phyloP scores from a whole-genome alignment of 208 protist species.

The Wallacemonas rigidus region DNA sequence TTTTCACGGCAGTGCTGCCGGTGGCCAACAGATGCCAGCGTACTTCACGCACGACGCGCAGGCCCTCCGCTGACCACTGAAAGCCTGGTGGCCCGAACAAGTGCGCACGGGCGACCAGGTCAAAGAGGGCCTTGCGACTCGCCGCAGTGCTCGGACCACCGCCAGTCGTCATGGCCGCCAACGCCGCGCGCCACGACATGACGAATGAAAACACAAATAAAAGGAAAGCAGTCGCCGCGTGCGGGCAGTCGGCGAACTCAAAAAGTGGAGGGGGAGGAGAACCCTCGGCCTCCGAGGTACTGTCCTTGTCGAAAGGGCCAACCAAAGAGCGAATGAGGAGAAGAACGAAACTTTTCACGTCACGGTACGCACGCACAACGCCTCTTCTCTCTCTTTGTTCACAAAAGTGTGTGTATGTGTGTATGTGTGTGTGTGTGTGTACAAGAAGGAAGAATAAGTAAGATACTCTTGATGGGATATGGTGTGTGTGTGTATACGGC shows the following conservation, averaged over 20 bases:
- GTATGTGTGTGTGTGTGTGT: neutral
- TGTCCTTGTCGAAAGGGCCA: too few species aligned
- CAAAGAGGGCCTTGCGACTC: slow-evolving; percentile 26
- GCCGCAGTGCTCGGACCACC: neutral
- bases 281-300: too few species aligned
- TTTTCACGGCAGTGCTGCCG: slow-evolving; percentile 33
- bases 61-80: slow-evolving; percentile 21
- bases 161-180: slow-evolving; percentile 8
- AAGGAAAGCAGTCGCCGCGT: neutral
- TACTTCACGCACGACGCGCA: slow-evolving; percentile 49
- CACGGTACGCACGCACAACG: neutral
- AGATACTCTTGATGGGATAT: too few species aligned
- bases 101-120: slow-evolving; percentile 36
- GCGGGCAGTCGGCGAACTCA: too few species aligned
- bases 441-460: neutral
- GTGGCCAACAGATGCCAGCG: slow-evolving; percentile 53
- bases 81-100: slow-evolving; percentile 29
- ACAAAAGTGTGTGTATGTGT: neutral
- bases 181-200: slow-evolving; percentile 35
- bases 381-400: neutral
- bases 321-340: too few species aligned
- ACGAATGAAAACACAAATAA: neutral
- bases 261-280: too few species aligned
- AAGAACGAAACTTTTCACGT: too few species aligned
- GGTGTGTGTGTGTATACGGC: too few species aligned